Percentiles rank a stretch among this genome's conserved stretches.
Evolutionary conservation across 2,329 filamentous ascomycete genomes (phyloP).

Genomic region (Alternaria gansuensis): DNA sequence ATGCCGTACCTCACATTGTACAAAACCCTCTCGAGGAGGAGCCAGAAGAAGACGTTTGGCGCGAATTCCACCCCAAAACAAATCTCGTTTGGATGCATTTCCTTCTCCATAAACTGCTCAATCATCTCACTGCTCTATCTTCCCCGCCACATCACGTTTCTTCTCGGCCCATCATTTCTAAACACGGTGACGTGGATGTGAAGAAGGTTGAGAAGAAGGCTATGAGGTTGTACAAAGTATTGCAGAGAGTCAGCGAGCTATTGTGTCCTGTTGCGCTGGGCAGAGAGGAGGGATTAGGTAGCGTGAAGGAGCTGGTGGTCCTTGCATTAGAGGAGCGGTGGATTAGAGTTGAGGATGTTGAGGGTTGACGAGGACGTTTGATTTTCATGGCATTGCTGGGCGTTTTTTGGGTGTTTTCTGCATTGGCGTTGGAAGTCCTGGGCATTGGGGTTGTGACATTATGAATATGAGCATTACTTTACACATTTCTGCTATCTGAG

Average conservation of each 20-base stretch:
- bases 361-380: slow-evolving; percentile 12
- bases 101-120: slow-evolving; percentile 65
- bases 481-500: background rate
- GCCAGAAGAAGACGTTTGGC: slow-evolving; percentile 54
- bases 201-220: slow-evolving; percentile 49
- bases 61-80: slow-evolving; percentile 65
- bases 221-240: slow-evolving; percentile 48
- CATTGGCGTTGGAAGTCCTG: background rate
- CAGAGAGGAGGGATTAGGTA: slow-evolving; percentile 32
- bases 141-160: slow-evolving; percentile 22
- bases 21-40: background rate
- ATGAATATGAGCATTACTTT: background rate
- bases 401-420: background rate
- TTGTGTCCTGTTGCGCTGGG: slow-evolving; percentile 53
- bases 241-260: slow-evolving; percentile 50
- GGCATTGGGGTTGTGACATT: background rate
- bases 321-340: slow-evolving; percentile 48
- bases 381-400: background rate
- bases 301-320: slow-evolving; percentile 49
- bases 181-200: slow-evolving; percentile 11
- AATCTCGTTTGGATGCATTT: slow-evolving; percentile 72
- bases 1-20: background rate
- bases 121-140: slow-evolving; percentile 41
- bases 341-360: slow-evolving; percentile 49
- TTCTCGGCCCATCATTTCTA: background rate